phyloP scores from a whole-genome alignment of 805 yeast species.

The Phaffomyces antillensis region DNA sequence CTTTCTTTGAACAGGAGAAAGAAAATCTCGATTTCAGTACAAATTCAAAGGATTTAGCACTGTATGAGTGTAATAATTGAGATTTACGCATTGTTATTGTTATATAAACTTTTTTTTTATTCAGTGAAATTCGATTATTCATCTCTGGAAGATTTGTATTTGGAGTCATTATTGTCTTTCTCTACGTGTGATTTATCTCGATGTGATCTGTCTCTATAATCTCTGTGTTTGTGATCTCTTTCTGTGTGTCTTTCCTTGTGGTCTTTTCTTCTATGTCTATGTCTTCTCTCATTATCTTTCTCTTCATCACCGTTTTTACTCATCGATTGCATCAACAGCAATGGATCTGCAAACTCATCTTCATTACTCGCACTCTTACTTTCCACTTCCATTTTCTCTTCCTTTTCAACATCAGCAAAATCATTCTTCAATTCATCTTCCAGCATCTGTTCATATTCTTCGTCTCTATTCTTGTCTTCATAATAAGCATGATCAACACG shows the following conservation, averaged over 20 bases:
- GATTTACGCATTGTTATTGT: no score
- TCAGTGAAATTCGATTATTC: neutral
- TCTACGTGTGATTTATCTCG: neutral
- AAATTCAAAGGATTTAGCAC: no score
- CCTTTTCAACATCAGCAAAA: constrained; percentile 12
- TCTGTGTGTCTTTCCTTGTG: neutral
- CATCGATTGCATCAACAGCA: constrained; percentile 13
- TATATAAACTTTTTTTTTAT: no score
- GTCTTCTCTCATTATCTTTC: neutral
- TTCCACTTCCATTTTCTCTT: neutral
- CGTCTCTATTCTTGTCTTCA: constrained; percentile 45
- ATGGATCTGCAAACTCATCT: constrained; percentile 22
- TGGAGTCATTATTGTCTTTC: neutral
- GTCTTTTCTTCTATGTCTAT: constrained; percentile 1
- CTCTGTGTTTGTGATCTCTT: neutral
- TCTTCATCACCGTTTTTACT: neutral
- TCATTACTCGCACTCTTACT: neutral
- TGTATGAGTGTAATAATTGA: no score
- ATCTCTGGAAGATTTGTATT: neutral
- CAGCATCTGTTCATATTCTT: constrained; percentile 36
- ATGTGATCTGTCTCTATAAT: neutral
- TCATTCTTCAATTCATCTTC: constrained; percentile 27
- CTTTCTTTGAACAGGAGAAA: no score
- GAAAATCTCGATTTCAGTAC: no score
- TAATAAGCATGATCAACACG: constrained; percentile 70